Evolutionary conservation across 441 rosid genomes (phyloP), one percentile per base, ranked within the genome.

Genomic region (Manihot esculenta): DNA sequence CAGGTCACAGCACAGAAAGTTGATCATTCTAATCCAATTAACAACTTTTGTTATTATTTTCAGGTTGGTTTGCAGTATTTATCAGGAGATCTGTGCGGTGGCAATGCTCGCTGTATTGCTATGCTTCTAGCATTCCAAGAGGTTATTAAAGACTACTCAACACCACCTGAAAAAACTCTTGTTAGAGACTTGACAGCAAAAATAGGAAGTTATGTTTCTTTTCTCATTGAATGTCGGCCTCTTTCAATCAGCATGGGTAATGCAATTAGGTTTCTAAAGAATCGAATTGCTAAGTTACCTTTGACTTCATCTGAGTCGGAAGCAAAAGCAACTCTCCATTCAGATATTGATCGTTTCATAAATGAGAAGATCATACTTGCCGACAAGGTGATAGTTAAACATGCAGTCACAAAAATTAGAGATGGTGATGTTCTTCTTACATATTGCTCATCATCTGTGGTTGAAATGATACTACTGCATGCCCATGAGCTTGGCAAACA

Each of bases 231-330:
- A 67, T 93, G 97, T 70, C 87, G 94, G 18, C 97, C 97, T 60
- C 89, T 93, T 71, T 89, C 97, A 27, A 74, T 91, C 64, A 93
- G 98, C 81, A 91, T 91, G 98, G 97, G 98, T 9, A 91, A 93
- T 70, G 89, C 92, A 11, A 91, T 93, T 53, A 84, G 90, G 54
- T 93, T 87, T 74, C 69, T 93, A 58, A 89, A 93, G 76, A 87
- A 76, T 80, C 77, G 79, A 78, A 89, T 93, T 45, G 84, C 95
- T n/a, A 89, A 85, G 81, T 74, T 90, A 68, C 90, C 95, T 57
- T 61, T 87, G 76, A 79, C 91, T 58, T 59, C 83, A 55, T 61
- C 90, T 18, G 95, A 93, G 72, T 81, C 81, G 3, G 94, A 93
- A 78, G 95, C 89, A 72, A 93, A 91, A 78, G 65, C 89, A 63